These are phyloP conservation scores for Suillus weaverae DNA, from an alignment of 768 basidiomycete species.

Conservation along the genomic window DNA sequence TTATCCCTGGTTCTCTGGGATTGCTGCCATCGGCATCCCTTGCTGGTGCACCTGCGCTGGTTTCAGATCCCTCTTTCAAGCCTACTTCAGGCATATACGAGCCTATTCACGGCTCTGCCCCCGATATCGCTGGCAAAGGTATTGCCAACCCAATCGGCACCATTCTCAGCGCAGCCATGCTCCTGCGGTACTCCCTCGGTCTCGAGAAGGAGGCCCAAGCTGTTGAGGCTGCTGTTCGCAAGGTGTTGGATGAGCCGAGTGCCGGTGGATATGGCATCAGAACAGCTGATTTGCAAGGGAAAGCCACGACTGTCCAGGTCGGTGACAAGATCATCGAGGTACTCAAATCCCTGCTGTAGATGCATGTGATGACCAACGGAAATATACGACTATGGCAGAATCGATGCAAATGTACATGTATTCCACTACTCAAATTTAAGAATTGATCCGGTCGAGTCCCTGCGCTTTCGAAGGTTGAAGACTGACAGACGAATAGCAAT, in stretches of 20 bases:
- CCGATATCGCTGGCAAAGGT: constrained; percentile 91
- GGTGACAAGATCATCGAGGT: constrained; percentile 83
- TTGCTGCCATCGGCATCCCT: constrained; percentile 95
- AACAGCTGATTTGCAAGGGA: constrained; percentile 88
- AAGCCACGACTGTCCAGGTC: constrained; percentile 69
- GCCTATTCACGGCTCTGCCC: constrained; percentile 94
- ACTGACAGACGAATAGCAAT: background rate
- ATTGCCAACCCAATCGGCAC: constrained; percentile 96
- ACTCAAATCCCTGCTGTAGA: constrained; percentile 57
- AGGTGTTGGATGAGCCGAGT: constrained; percentile 72
- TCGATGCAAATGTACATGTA: background rate
- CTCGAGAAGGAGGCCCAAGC: constrained; percentile 80
- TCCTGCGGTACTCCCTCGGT: constrained; percentile 92
- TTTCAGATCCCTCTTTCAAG: constrained; percentile 57
- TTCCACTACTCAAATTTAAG: background rate
- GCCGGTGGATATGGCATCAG: constrained; percentile 75
- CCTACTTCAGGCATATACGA: constrained; percentile 91
- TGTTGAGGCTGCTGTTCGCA: constrained; percentile 89
- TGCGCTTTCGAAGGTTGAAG: background rate
- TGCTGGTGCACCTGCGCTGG: constrained; percentile 76
- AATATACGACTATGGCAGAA: background rate
- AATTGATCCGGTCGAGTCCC: background rate
- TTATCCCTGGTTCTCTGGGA: constrained; percentile 97
- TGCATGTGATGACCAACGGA: background rate
- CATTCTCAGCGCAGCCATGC: constrained; percentile 91